Conservation (phyloP, 176 grass and related monocot species). For the Ensete ventricosum region DNA sequence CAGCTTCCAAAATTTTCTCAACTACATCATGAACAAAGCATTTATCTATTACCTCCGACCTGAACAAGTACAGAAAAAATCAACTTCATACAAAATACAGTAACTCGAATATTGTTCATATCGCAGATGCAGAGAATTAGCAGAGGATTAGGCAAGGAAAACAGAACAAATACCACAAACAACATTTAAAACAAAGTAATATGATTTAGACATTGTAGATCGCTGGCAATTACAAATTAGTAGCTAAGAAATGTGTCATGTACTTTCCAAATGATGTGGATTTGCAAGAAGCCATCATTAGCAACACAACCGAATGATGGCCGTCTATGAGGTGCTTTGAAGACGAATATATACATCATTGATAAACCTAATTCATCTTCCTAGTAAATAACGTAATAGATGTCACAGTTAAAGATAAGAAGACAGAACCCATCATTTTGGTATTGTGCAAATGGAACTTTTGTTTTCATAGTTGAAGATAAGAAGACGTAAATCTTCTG, state of each 20-base stretch:
- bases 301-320: neutral
- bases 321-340: neutral
- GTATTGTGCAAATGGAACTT: neutral
- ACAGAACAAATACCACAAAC: neutral
- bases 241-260: neutral
- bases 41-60: conserved; percentile 75
- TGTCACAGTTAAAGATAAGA: neutral
- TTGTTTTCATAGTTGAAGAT: neutral
- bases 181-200: neutral
- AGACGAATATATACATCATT: neutral
- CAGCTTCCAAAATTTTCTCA: conserved; percentile 76
- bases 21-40: conserved; percentile 77
- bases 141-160: neutral
- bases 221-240: too few relatives aligned
- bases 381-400: neutral
- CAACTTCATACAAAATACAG: neutral
- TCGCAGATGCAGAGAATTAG: neutral
- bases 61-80: conserved; percentile 14
- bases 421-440: neutral
- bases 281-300: neutral
- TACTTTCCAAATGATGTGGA: neutral
- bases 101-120: neutral
- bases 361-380: neutral
- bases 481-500: conserved; percentile 55
- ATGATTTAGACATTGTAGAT: neutral